Base-by-base conservation (phyloP, 257 asterid species). In the Cynanchum wilfordii region DNA sequence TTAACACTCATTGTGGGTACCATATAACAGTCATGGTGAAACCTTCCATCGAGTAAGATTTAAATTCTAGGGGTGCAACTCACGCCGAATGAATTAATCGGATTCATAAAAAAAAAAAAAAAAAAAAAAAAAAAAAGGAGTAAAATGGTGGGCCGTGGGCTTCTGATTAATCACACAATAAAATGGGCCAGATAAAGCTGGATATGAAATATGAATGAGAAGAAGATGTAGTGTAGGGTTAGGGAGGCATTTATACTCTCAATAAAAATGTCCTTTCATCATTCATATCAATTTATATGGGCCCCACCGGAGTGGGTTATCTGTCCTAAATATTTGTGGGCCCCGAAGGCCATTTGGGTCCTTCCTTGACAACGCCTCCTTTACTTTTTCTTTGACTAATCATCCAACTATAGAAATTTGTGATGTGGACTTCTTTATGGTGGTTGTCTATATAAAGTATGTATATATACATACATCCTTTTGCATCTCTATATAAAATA, bases 231-330 rank as follows among this genome's bases (percentile, higher is more conserved):
- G 44, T 50, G 70, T 60, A 51, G 80, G 75, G 76, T 69, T 74
- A 44, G 76, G 67, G 68, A 72, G 58, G 82, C 66, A 81, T 79
- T 79, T 58, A 70, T 24, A 71, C 24, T 69, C 77, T 55, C 55
- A 25, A 74, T 29, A 56, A 64, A 45, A 36, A 49, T 71, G 0
- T 73, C 62, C 68, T 3, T 15, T 44, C 24, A 36, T 75, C 65
- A 49, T 33, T 68, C 67, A 57, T 57, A 69, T 15, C 11, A 6
- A 45, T 71, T 79, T 29, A 71, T 29, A 40, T 57, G 70, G 81
- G 77, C 66, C 77, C 77, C 40, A n/a, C 38, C 50, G n/a, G n/a
- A 5, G 47, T 66, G 73, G 45, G 66, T 59, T 45, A 68, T 75
- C 79, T 33, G n/a, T 29, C 45, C 69, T 67, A 66, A 45, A 77